A percentile compares a stretch with the other conserved stretches of the same genome.
These are phyloP conservation scores for Amaranthus palmeri DNA, from an alignment of 148 eudicot species.

Conservation along the genomic window DNA sequence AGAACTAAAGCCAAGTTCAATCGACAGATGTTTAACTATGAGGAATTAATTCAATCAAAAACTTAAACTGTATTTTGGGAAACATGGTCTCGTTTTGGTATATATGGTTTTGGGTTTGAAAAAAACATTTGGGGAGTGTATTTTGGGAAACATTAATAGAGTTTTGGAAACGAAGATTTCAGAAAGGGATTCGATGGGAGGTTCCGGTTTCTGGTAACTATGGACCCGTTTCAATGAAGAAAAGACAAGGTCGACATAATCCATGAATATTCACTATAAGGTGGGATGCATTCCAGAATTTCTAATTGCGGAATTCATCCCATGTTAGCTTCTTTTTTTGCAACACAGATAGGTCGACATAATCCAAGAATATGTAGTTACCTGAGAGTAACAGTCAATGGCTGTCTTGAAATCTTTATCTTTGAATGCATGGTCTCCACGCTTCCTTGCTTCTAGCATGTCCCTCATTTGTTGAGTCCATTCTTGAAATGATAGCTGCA, in stretches of 20 bases:
- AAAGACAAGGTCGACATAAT: no score
- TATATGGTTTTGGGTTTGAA: no score
- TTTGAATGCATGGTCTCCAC: slow-evolving; percentile 75
- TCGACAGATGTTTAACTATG: no score
- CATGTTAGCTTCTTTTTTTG: background rate
- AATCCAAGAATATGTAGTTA: slow-evolving; percentile 19
- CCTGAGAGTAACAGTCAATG: slow-evolving; percentile 82
- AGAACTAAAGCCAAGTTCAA: no score
- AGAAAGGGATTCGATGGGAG: no score
- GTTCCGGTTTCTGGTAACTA: no score
- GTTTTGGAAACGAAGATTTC: no score
- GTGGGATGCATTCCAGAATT: background rate
- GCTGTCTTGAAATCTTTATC: slow-evolving; percentile 79
- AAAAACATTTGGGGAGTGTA: no score
- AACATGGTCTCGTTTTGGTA: no score
- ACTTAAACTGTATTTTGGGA: no score
- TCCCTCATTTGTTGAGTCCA: slow-evolving; percentile 97
- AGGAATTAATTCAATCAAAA: background rate
- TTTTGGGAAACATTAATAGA: no score
- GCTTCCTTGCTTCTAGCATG: slow-evolving; percentile 79
- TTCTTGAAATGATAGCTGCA: slow-evolving; percentile 85
- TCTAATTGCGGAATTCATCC: background rate
- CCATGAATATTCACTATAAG: background rate
- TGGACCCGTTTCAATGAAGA: background rate
- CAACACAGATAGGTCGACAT: background rate